Conservation (phyloP, 2,329 filamentous ascomycete genomes). For the Penicillium janthinellum region DNA sequence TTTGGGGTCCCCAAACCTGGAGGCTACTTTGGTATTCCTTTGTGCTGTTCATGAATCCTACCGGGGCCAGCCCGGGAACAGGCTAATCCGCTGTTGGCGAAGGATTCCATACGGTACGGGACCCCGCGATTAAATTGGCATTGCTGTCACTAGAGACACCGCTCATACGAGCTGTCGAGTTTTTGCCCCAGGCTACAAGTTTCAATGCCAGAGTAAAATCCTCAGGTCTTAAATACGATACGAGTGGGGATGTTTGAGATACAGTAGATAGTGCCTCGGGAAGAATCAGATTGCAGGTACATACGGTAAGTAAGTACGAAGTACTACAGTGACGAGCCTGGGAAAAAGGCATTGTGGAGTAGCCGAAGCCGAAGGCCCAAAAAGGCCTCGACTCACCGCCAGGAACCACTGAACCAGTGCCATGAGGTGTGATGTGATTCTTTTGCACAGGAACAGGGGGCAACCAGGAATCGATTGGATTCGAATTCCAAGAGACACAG, state of each 20-base stretch:
- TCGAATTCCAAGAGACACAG: background rate
- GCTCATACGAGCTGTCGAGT: background rate
- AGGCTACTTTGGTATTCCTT: background rate
- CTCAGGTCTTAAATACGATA: background rate
- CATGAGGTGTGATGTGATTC: constrained; percentile 9
- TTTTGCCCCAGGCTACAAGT: background rate
- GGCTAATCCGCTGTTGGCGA: background rate
- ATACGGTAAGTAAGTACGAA: too few relatives aligned
- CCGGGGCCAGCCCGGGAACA: background rate
- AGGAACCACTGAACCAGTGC: constrained; percentile 3
- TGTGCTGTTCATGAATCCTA: background rate
- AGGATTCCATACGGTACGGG: background rate
- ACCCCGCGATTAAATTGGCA: background rate
- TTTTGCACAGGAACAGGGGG: background rate
- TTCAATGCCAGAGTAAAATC: background rate
- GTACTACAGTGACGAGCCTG: too few relatives aligned
- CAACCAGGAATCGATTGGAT: background rate
- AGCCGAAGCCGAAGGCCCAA: background rate
- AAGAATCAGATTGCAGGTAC: background rate
- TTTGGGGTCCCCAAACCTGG: background rate
- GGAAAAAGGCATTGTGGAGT: constrained; percentile 15
- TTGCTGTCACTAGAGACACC: background rate
- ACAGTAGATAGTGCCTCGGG: background rate
- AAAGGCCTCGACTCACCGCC: constrained; percentile 18
- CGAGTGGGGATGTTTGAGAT: constrained; percentile 1